A percentile compares a stretch with the other conserved stretches of the same genome.
phyloP scores from a whole-genome alignment of 129 eudicot genomes.

The Flaveria trinervia region DNA sequence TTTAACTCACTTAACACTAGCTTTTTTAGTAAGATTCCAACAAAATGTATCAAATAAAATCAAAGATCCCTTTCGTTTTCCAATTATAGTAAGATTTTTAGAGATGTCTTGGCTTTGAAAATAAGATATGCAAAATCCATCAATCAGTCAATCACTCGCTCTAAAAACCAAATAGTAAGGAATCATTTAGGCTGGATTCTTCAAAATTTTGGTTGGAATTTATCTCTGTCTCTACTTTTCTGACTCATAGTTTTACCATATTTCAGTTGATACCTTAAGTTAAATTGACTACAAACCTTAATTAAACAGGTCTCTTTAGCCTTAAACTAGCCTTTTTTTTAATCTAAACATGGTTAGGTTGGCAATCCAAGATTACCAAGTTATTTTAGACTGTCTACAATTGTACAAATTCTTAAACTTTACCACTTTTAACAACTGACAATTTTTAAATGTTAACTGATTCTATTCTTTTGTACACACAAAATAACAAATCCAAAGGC shows the following conservation, averaged over 20 bases:
- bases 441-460: too few relatives aligned
- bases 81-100: constrained; percentile 5
- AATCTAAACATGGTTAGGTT: too few relatives aligned
- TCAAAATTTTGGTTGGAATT: not conserved
- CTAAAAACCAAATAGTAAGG: constrained; percentile 17
- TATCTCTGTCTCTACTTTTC: constrained; percentile 54
- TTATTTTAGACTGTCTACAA: too few relatives aligned
- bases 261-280: constrained; percentile 23
- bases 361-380: too few relatives aligned
- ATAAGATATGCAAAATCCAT: constrained; percentile 30
- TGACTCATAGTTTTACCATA: constrained; percentile 23
- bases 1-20: not conserved
- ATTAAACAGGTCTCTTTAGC: constrained; percentile 20
- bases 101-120: constrained; percentile 47
- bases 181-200: not conserved
- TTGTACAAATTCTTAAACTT: too few relatives aligned
- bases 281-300: constrained; percentile 36
- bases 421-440: too few relatives aligned
- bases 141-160: not conserved
- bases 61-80: not conserved
- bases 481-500: too few relatives aligned
- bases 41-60: too few relatives aligned
- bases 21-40: too few relatives aligned
- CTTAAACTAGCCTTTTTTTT: not conserved
- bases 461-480: too few relatives aligned